These are phyloP conservation scores for Amphichorda felina DNA, from an alignment of 2,329 filamentous ascomycete genomes.

Conservation along the genomic window DNA sequence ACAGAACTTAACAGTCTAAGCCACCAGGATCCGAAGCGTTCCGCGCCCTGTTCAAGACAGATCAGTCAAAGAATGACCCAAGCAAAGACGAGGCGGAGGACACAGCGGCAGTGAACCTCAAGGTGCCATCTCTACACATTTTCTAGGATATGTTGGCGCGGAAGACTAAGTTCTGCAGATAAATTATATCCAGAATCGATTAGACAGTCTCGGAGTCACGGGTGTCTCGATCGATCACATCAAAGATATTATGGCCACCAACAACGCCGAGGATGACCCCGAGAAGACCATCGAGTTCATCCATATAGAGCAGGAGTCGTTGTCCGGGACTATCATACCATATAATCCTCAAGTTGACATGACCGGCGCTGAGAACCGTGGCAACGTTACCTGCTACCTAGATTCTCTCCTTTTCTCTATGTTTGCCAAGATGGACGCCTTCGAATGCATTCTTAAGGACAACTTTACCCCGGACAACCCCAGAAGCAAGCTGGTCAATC, in stretches of 20 bases:
- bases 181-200: conserved; percentile 23
- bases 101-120: conserved; percentile 2
- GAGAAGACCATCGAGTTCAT: conserved; percentile 69
- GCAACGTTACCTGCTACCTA: conserved; percentile 85
- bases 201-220: conserved; percentile 32
- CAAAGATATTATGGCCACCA: conserved; percentile 42
- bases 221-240: conserved; percentile 45
- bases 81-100: conserved; percentile 23
- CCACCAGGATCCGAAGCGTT: conserved; percentile 45
- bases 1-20: conserved; percentile 25
- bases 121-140: conserved; percentile 9
- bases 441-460: conserved; percentile 83
- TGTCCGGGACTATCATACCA: conserved; percentile 63
- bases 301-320: conserved; percentile 66
- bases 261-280: conserved; percentile 55
- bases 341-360: conserved; percentile 64
- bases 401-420: conserved; percentile 90
- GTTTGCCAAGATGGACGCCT: conserved; percentile 83
- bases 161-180: conserved; percentile 17
- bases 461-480: conserved; percentile 56
- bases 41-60: conserved; percentile 51
- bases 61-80: conserved; percentile 37
- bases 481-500: conserved; percentile 60
- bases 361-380: conserved; percentile 76
- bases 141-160: background rate